Evolutionary conservation across 2,329 filamentous ascomycete species (phyloP), one percentile per base, ranked within the genome.

Genomic region (Seiridium unicorne): DNA sequence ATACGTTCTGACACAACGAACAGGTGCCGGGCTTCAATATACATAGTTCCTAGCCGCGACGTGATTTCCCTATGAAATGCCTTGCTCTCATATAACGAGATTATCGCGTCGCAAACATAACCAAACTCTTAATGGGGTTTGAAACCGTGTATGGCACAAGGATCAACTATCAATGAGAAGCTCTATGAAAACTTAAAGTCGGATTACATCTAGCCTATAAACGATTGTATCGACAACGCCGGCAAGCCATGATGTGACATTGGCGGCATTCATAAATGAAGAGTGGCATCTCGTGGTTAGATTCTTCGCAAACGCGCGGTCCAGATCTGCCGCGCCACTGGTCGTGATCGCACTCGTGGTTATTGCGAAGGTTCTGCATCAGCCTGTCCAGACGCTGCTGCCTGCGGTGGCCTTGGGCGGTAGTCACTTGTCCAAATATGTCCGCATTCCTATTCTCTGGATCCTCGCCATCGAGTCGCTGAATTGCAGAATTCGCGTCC

Each of bases 231-330:
- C 75, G 68, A 59, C 82, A 85, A 3, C 75, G 66, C n/a, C 75
- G 70, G 58, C 82, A 85, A 31, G 74, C 78, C 66, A 73, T 69
- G 3, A 81, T 66, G 3, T 68, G 68, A 60, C 83, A 86, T 54
- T 76, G 71, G 0, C 46, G 53, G 61, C 83, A 84, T 59, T 82
- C 76, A 35, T 74, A 80, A 10, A 85, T 81, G 62, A 72, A 85
- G 0, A 62, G 0, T 0, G 68, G 73, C 49, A 84, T 68, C 2
- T 35, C 10, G n/a, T 67, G 34, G 11, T 44, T 7, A 35, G 69
- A 71, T 44, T 65, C 61, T 47, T 68, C 69, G 36, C 69, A 72
- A 3, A 31, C 3, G 3, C 54, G 11, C 1, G 42, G 49, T 11
- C 68, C 69, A 2, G 5, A 1, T 31, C 55, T 4, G 2, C 26